These are phyloP conservation scores for Adansonia madagascariensis DNA, from an alignment of 441 rosid genomes.

Conservation along the genomic window DNA sequence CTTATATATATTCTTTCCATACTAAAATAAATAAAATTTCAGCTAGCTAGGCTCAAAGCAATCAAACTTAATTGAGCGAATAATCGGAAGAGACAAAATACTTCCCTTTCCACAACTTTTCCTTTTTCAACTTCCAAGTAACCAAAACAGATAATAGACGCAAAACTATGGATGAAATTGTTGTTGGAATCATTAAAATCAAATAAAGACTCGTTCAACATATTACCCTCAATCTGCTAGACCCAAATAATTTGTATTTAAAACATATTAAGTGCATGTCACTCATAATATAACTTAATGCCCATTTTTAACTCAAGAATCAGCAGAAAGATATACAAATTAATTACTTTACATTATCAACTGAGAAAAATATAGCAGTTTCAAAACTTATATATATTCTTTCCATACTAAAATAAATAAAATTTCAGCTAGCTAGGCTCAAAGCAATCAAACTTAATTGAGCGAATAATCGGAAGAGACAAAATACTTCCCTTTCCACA, in stretches of 20 bases:
- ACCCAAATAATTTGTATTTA: neutral
- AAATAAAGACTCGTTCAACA: neutral
- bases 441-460: neutral
- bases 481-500: neutral
- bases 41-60: neutral
- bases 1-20: neutral
- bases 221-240: neutral
- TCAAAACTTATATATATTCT: neutral
- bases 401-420: neutral
- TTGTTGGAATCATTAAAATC: neutral
- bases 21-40: neutral
- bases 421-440: neutral
- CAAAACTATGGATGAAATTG: slow-evolving; percentile 3
- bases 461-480: neutral
- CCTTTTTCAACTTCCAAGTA: neutral
- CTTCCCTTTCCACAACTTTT: neutral
- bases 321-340: neutral
- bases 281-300: neutral
- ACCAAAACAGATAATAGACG: neutral
- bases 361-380: slow-evolving; percentile 2
- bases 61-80: neutral
- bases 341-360: neutral
- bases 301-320: neutral
- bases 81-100: neutral
- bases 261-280: neutral